These are phyloP conservation scores for Scedosporium apiospermum DNA, from an alignment of 2,329 filamentous ascomycete species.

Conservation along the genomic window DNA sequence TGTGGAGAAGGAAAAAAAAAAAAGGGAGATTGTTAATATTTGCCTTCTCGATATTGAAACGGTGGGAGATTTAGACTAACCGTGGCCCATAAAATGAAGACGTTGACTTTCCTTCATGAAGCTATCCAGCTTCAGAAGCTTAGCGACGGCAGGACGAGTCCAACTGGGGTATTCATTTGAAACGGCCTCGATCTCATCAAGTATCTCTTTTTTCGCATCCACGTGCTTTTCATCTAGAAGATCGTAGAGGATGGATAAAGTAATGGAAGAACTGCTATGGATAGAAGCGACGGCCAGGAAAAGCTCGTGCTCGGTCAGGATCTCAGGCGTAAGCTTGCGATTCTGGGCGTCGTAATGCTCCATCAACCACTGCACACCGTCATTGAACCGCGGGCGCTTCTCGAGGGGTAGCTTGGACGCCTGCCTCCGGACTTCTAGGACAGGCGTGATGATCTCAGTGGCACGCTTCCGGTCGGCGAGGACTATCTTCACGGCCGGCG, in stretches of 20 bases:
- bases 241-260: slow-evolving; percentile 1
- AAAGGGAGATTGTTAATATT: not conserved
- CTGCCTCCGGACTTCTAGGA: not conserved
- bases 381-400: slow-evolving; percentile 3
- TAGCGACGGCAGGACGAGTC: slow-evolving; percentile 24
- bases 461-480: slow-evolving; percentile 3
- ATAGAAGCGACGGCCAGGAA: slow-evolving; percentile 4
- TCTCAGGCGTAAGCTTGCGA: slow-evolving; percentile 1
- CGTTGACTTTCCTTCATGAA: slow-evolving; percentile 29
- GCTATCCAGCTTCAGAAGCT: slow-evolving; percentile 30
- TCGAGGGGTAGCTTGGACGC: not conserved
- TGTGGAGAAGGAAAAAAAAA: no score
- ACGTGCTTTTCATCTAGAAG: not conserved
- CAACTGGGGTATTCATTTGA: slow-evolving; percentile 10
- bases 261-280: slow-evolving; percentile 3
- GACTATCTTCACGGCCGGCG: slow-evolving; percentile 1
- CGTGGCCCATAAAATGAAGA: slow-evolving; percentile 9
- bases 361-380: slow-evolving; percentile 5
- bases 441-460: not conserved
- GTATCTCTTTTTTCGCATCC: not conserved
- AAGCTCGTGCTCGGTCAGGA: slow-evolving; percentile 2
- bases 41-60: not conserved
- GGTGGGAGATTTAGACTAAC: not conserved
- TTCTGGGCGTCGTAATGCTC: slow-evolving; percentile 3
- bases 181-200: slow-evolving; percentile 1